Evolutionary conservation across 441 rosid species (phyloP).

Genomic region (Syzygium syzygioides): DNA sequence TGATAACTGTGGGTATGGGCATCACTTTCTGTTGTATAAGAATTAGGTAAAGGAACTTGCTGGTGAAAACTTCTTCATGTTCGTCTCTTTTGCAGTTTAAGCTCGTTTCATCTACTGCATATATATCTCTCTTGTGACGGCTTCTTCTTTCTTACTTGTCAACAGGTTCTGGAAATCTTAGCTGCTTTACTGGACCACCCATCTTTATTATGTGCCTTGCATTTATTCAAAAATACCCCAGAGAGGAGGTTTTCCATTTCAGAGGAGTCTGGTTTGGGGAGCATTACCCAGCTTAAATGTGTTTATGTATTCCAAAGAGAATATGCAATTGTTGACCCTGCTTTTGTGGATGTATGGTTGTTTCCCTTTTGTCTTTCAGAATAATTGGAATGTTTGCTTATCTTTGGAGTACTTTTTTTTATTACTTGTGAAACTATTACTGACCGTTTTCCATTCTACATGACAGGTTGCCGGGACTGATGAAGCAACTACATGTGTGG

Average conservation of each 20-base stretch:
- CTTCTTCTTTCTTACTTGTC: not conserved
- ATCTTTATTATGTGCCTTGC: constrained; percentile 35
- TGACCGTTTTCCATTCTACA: not conserved
- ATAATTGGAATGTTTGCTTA: not conserved
- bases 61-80: not conserved
- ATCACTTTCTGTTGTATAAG: not conserved
- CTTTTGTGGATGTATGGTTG: constrained; percentile 50
- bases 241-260: constrained; percentile 32
- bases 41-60: not conserved
- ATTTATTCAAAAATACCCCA: constrained; percentile 35
- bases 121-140: not conserved
- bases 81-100: not conserved
- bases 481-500: constrained; percentile 89
- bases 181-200: constrained; percentile 54
- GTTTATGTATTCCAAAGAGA: constrained; percentile 80
- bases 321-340: constrained; percentile 64
- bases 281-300: constrained; percentile 21
- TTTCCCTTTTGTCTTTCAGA: not conserved
- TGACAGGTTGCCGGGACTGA: constrained; percentile 65
- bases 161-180: constrained; percentile 42
- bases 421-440: not conserved
- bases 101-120: not conserved
- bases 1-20: not conserved
- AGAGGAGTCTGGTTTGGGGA: constrained; percentile 18
- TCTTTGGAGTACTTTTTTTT: not conserved